Conservation (phyloP, 2,329 filamentous ascomycete genomes). For the Conoideocrella luteorostrata region DNA sequence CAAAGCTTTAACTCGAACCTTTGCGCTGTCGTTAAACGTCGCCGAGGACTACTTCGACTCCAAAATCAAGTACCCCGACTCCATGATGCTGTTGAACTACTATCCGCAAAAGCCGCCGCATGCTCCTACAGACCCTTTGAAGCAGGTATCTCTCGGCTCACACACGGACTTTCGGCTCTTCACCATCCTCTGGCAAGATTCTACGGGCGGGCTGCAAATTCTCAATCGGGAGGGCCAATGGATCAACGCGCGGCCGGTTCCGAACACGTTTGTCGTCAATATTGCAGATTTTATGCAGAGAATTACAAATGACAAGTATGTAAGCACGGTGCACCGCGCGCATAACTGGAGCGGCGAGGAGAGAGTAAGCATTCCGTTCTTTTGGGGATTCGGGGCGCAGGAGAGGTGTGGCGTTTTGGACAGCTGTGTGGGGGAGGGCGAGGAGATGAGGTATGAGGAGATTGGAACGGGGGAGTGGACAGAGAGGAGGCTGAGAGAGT, state of each 20-base stretch:
- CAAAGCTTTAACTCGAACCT: conserved; percentile 42
- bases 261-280: conserved; percentile 44
- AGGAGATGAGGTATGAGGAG: conserved; percentile 30
- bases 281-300: conserved; percentile 45
- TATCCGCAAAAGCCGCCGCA: conserved; percentile 22
- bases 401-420: conserved; percentile 35
- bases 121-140: not conserved
- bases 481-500: conserved; percentile 24
- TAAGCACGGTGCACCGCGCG: conserved; percentile 41
- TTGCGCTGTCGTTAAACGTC: conserved; percentile 49
- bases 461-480: conserved; percentile 34
- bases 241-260: conserved; percentile 33
- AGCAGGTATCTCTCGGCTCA: conserved; percentile 36
- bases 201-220: conserved; percentile 36
- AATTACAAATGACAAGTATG: conserved; percentile 42
- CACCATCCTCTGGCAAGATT: conserved; percentile 40
- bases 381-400: conserved; percentile 35
- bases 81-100: conserved; percentile 35
- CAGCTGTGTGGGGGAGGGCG: conserved; percentile 27
- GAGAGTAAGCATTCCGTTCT: conserved; percentile 39
- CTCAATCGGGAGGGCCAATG: conserved; percentile 32
- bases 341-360: conserved; percentile 33
- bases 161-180: conserved; percentile 50
- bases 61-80: conserved; percentile 45
- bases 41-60: conserved; percentile 49